A percentile compares a stretch with the other conserved stretches of the same genome.
Conservation (phyloP, 352 stramenopile genomes). For the Phytophthora hibernalis region DNA sequence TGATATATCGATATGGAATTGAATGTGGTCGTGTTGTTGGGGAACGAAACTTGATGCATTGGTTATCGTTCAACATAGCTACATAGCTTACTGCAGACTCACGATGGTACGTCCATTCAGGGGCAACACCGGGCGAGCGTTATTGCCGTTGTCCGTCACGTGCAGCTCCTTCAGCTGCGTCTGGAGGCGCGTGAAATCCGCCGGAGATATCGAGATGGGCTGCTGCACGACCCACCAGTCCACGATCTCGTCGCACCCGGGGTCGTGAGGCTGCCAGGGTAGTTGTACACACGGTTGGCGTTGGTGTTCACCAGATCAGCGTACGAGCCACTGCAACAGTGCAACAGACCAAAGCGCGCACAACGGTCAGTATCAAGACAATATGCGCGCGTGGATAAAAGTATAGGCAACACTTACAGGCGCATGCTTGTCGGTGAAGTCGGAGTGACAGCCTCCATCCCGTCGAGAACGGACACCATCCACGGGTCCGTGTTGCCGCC, state of each 20-base stretch:
- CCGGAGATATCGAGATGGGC: conserved; percentile 40
- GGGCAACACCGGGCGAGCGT: conserved; percentile 33
- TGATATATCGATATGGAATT: no score
- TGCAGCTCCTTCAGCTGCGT: conserved; percentile 26
- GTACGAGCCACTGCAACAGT: conserved; percentile 28
- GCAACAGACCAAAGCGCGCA: no score
- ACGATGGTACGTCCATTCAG: conserved; percentile 39
- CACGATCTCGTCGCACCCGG: conserved; percentile 55
- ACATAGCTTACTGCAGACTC: conserved; percentile 3
- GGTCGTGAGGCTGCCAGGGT: conserved; percentile 62
- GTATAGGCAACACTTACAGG: conserved; percentile 23
- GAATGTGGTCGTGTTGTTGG: no score
- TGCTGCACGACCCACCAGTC: conserved; percentile 65
- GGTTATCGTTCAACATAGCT: background rate
- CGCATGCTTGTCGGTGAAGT: background rate
- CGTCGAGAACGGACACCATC: conserved; percentile 35
- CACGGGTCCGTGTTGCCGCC: conserved; percentile 29
- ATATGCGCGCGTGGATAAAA: no score
- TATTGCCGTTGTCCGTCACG: conserved; percentile 38
- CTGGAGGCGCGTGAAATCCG: conserved; percentile 36
- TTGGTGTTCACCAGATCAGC: conserved; percentile 14
- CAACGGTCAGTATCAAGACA: no score
- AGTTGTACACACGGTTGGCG: conserved; percentile 23
- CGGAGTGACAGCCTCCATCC: conserved; percentile 29
- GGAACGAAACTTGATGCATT: no score